Evolutionary conservation across 1,139 yeast species (phyloP).

Genomic region (Hyphopichia khmerensis): DNA sequence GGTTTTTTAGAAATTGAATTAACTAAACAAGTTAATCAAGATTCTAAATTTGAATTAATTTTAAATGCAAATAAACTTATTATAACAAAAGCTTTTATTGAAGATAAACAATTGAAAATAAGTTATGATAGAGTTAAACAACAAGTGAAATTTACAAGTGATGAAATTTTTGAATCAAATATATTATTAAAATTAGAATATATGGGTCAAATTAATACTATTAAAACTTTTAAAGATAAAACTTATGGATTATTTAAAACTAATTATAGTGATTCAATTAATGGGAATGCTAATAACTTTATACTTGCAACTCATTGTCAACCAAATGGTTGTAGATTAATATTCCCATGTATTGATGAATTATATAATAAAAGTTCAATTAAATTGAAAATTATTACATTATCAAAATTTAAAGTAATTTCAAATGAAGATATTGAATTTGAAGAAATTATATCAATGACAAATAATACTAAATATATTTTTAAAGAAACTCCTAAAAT

Average conservation of each 20-base stretch:
- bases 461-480: conserved; percentile 25
- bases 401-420: conserved; percentile 45
- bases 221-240: conserved; percentile 53
- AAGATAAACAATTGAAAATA: conserved; percentile 17
- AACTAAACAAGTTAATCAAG: conserved; percentile 19
- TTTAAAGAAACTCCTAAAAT: conserved; percentile 59
- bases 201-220: conserved; percentile 56
- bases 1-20: conserved; percentile 45
- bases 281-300: conserved; percentile 47
- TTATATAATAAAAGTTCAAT: conserved; percentile 52
- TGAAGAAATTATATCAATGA: conserved; percentile 16
- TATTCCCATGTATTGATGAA: conserved; percentile 71
- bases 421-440: conserved; percentile 44
- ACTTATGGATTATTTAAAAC: conserved; percentile 72
- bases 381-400: conserved; percentile 45
- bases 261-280: conserved; percentile 50
- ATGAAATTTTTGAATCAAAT: neutral
- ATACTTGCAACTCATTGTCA: conserved; percentile 70
- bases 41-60: conserved; percentile 20
- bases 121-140: conserved; percentile 40
- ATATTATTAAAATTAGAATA: conserved; percentile 20
- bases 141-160: conserved; percentile 15
- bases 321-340: conserved; percentile 58
- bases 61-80: conserved; percentile 32
- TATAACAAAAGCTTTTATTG: conserved; percentile 23